phyloP scores from a whole-genome alignment of 2,329 filamentous ascomycete genomes.

The Aspergillus versicolor region DNA sequence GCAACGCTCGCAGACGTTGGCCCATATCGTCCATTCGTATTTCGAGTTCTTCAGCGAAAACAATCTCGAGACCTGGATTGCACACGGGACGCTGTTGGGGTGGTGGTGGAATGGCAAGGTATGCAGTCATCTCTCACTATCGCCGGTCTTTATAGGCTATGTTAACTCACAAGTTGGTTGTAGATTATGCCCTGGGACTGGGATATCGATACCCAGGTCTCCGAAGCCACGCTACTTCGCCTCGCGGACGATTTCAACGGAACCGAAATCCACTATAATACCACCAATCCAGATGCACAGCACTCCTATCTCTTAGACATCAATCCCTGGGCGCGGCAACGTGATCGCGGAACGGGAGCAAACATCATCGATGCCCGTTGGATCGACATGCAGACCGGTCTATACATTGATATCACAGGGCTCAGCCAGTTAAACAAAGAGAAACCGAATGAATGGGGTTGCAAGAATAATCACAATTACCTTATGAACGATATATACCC shows the following conservation, averaged over 20 bases:
- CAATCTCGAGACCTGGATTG: slow-evolving; percentile 78
- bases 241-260: slow-evolving; percentile 68
- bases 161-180: background rate
- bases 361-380: slow-evolving; percentile 84
- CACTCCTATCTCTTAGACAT: slow-evolving; percentile 71
- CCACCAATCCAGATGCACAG: slow-evolving; percentile 41
- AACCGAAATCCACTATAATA: slow-evolving; percentile 55
- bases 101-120: slow-evolving; percentile 83
- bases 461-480: slow-evolving; percentile 79
- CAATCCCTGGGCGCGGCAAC: slow-evolving; percentile 67
- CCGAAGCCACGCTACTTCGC: slow-evolving; percentile 63
- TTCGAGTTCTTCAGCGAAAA: slow-evolving; percentile 64
- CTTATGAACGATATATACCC: slow-evolving; percentile 71
- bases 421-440: slow-evolving; percentile 66
- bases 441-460: slow-evolving; percentile 68
- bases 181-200: slow-evolving; percentile 79
- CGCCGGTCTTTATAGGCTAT: background rate
- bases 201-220: slow-evolving; percentile 80
- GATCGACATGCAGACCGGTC: slow-evolving; percentile 73
- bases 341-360: slow-evolving; percentile 63
- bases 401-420: slow-evolving; percentile 82
- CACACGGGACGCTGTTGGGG: slow-evolving; percentile 77
- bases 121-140: slow-evolving; percentile 11
- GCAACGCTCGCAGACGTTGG: slow-evolving; percentile 64
- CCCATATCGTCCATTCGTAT: slow-evolving; percentile 72